Base-by-base conservation (phyloP, 1,139 yeast species). In the Hansenula lynferdii region DNA sequence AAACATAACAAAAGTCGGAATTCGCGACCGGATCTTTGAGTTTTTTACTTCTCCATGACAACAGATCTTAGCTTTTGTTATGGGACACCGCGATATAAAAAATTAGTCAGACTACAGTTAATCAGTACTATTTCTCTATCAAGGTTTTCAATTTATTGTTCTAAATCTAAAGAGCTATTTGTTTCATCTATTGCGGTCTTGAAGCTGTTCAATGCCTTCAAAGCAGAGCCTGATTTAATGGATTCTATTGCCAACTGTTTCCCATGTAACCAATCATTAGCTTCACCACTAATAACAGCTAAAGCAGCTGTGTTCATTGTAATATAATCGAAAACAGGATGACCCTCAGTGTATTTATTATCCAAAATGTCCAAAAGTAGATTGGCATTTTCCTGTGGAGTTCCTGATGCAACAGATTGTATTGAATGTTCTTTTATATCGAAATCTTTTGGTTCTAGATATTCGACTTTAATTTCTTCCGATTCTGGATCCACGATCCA, bases 271-370 rank as follows among this genome's bases (percentile, higher is more conserved):
- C 94, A 90, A 49, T 74, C 65, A 16, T 60, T 59, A 3, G 89
- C 79, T 4, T 69, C 57, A 3, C 95, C 95, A 15, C 85, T 73
- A 17, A 89, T 77, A 28, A 83, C 85, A 1, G 94, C 92, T 43
- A 92, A 65, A 0, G 96, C 95, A 6, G 92, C 92, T 29, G 94
- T 72, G 59, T 92, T 92, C 72, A 92, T 64, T 43, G 90, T 61
- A 17, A 92, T 92, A 62, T 89, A 92, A 62, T 92, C 96, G 38
- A 83, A 79, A 17, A 90, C 62, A 1, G 98, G 87, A 37, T 68
- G 76, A 20, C 75, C 69, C 42, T 69, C 62, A n/a, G 48, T 51
- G 31, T 50, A 50, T 23, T 60, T 74, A 42, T 79, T 83, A 28
- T 67, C 61, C 39, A 85, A 67, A 15, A 87, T 72, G 41, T 75